A percentile compares a stretch with the other conserved stretches of the same genome.
Evolutionary conservation across 2,329 filamentous ascomycete genomes (phyloP).

Genomic region (Trichoderma breve): DNA sequence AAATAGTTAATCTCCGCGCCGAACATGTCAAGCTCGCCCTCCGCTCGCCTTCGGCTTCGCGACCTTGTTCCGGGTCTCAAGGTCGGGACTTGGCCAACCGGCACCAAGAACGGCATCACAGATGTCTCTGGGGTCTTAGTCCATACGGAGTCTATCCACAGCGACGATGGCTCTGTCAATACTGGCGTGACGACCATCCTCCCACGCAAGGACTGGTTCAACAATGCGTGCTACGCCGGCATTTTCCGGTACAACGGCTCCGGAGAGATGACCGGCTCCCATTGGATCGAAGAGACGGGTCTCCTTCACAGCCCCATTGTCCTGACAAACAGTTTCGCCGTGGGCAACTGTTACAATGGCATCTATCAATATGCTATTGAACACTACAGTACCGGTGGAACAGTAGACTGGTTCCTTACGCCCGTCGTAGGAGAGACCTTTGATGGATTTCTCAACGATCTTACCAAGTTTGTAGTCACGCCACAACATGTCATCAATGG

Average conservation of each 20-base stretch:
- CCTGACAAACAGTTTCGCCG: slow-evolving; percentile 55
- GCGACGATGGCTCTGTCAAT: slow-evolving; percentile 31
- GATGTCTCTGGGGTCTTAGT: slow-evolving; percentile 45
- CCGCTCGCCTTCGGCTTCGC: slow-evolving; percentile 31
- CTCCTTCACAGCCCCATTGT: slow-evolving; percentile 55
- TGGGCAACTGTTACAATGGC: slow-evolving; percentile 48
- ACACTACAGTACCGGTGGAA: slow-evolving; percentile 39
- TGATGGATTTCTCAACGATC: slow-evolving; percentile 56
- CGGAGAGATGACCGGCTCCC: slow-evolving; percentile 57
- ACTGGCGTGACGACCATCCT: slow-evolving; percentile 48
- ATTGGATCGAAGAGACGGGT: slow-evolving; percentile 58
- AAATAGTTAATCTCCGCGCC: not conserved
- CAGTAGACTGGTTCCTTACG: slow-evolving; percentile 50
- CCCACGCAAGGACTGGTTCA: slow-evolving; percentile 42
- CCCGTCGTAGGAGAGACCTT: slow-evolving; percentile 60
- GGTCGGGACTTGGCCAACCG: slow-evolving; percentile 41
- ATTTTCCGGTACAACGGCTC: slow-evolving; percentile 59
- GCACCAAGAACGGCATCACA: slow-evolving; percentile 45
- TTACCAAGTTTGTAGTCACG: slow-evolving; percentile 50
- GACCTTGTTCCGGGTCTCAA: slow-evolving; percentile 41
- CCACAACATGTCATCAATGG: slow-evolving; percentile 52
- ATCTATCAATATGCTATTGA: slow-evolving; percentile 53
- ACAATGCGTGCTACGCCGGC: slow-evolving; percentile 42
- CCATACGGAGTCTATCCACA: slow-evolving; percentile 40
- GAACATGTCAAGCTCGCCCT: not conserved